A percentile compares a stretch with the other conserved stretches of the same genome.
phyloP scores from a whole-genome alignment of 306 rosid genomes.

The Calophaca sinica region DNA sequence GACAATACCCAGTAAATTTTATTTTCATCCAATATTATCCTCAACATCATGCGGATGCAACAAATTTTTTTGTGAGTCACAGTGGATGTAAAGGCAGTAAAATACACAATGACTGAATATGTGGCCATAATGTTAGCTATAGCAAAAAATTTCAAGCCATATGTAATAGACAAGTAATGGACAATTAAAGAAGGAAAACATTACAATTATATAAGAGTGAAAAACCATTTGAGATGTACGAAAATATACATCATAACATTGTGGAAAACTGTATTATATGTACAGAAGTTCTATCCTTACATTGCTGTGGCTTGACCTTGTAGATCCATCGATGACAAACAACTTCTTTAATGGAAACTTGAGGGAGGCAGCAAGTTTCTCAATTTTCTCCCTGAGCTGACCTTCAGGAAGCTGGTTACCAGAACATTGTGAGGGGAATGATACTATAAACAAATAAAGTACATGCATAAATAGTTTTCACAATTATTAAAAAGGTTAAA shows the following conservation, averaged over 20 bases:
- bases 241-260: constrained; percentile 3
- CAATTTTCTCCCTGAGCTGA: constrained; percentile 83
- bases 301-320: constrained; percentile 97
- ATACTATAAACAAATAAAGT: constrained; percentile 25
- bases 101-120: background rate
- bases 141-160: background rate
- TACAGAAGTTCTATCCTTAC: constrained; percentile 58
- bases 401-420: constrained; percentile 82
- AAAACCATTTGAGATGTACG: constrained; percentile 14
- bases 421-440: constrained; percentile 41
- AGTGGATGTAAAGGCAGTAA: background rate
- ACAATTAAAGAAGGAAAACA: background rate
- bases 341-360: constrained; percentile 87
- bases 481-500: background rate
- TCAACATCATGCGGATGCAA: background rate
- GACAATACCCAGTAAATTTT: background rate
- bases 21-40: background rate
- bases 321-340: constrained; percentile 95
- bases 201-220: background rate
- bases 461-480: background rate
- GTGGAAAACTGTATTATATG: background rate
- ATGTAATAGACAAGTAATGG: background rate
- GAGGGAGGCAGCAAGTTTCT: constrained; percentile 85
- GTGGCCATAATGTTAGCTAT: background rate
- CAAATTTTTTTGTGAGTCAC: background rate